Percentiles rank a stretch among this genome's conserved stretches.
Conservation (phyloP, 139 green algal species). For the Bryopsis sp. region DNA sequence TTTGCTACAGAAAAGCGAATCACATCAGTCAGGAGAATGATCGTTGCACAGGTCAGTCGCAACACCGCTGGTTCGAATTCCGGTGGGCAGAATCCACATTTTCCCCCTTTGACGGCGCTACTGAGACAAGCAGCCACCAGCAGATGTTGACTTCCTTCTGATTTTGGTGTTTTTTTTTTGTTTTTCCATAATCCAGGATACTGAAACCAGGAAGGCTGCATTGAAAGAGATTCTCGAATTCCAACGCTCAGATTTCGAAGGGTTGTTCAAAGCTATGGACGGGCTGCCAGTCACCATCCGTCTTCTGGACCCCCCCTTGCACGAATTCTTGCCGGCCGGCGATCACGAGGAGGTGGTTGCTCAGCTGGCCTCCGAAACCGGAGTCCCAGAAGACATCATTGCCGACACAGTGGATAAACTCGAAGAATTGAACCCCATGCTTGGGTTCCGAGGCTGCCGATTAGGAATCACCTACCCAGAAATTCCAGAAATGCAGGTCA, state of each 20-base stretch:
- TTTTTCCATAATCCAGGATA: too few relatives aligned
- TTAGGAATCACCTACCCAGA: constrained; percentile 66
- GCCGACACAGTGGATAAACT: constrained; percentile 40
- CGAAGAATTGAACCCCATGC: constrained; percentile 68
- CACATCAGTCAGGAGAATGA: constrained; percentile 53
- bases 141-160: too few relatives aligned
- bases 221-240: constrained; percentile 47
- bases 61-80: too few relatives aligned
- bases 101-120: too few relatives aligned
- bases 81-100: too few relatives aligned
- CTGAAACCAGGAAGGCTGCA: constrained; percentile 22
- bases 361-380: constrained; percentile 22
- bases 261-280: constrained; percentile 58
- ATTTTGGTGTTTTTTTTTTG: too few relatives aligned
- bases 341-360: constrained; percentile 42
- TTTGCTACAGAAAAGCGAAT: constrained; percentile 55
- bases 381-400: constrained; percentile 18
- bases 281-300: constrained; percentile 69
- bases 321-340: constrained; percentile 66
- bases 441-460: constrained; percentile 64
- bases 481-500: constrained; percentile 55
- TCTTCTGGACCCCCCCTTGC: constrained; percentile 69
- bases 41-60: constrained; percentile 43
- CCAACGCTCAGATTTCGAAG: constrained; percentile 61
- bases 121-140: too few relatives aligned